These are phyloP conservation scores for Cercospora sp. DNA, from an alignment of 2,329 filamentous ascomycete species.

Conservation along the genomic window DNA sequence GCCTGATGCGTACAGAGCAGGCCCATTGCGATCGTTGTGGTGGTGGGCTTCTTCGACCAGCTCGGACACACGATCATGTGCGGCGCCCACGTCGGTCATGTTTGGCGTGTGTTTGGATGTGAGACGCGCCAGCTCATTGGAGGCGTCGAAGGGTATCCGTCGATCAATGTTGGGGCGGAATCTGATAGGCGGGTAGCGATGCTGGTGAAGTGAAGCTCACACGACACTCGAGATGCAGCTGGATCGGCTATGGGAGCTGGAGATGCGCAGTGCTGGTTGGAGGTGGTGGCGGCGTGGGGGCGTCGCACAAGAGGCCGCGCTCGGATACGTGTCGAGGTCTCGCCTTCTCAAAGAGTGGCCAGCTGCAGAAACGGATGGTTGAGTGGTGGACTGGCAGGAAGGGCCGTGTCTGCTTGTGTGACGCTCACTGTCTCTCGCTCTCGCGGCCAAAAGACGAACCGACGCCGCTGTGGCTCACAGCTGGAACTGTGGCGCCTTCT, in stretches of 20 bases:
- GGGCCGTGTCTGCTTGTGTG: not conserved
- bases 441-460: not conserved
- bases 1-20: conserved; percentile 31
- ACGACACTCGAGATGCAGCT: conserved; percentile 13
- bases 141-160: conserved; percentile 3
- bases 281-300: not conserved
- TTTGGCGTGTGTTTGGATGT: conserved; percentile 20
- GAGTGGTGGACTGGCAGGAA: not conserved
- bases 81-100: conserved; percentile 32
- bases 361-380: not conserved
- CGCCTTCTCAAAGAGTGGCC: not conserved
- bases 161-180: not conserved
- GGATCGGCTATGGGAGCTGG: not conserved
- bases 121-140: conserved; percentile 27
- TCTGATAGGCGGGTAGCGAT: conserved; percentile 1
- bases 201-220: conserved; percentile 9
- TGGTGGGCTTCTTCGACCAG: conserved; percentile 46
- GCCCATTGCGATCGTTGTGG: conserved; percentile 12
- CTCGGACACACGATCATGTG: conserved; percentile 43
- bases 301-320: not conserved
- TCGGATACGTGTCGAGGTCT: not conserved
- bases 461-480: not conserved
- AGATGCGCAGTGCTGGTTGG: not conserved
- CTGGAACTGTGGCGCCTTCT: not conserved
- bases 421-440: not conserved